phyloP scores from a whole-genome alignment of 352 stramenopile genomes.

The Phytopythium vexans region DNA sequence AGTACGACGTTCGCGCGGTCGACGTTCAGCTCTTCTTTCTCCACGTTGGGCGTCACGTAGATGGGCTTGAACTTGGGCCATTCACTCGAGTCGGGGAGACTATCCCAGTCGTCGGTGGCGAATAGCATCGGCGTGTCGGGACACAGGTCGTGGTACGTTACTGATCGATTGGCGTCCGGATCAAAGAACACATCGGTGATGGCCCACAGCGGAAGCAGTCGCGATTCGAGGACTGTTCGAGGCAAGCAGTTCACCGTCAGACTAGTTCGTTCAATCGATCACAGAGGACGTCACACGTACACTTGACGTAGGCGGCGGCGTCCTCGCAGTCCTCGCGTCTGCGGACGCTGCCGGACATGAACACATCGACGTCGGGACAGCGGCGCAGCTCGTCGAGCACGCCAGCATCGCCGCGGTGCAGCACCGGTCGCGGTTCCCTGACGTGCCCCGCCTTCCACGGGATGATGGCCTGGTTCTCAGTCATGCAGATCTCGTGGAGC shows the following conservation, averaged over 20 bases:
- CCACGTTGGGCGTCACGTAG: conserved; percentile 37
- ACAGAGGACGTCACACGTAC: conserved; percentile 16
- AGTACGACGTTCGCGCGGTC: conserved; percentile 30
- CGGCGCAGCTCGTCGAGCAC: conserved; percentile 40
- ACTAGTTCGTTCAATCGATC: no score
- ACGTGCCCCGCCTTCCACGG: conserved; percentile 12
- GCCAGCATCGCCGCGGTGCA: conserved; percentile 18
- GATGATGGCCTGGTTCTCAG: conserved; percentile 24
- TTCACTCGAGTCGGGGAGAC: conserved; percentile 3
- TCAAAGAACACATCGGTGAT: conserved; percentile 21
- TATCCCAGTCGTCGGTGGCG: conserved; percentile 46
- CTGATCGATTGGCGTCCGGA: conserved; percentile 4
- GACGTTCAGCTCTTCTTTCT: conserved; percentile 42
- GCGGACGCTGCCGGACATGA: conserved; percentile 39
- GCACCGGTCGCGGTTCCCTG: conserved; percentile 5
- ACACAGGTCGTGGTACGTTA: conserved; percentile 45
- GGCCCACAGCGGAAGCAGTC: conserved; percentile 34
- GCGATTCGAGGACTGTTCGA: conserved; percentile 22
- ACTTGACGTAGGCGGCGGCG: conserved; percentile 53
- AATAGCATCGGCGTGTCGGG: conserved; percentile 30
- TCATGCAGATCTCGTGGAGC: conserved; percentile 32
- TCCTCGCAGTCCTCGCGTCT: conserved; percentile 72
- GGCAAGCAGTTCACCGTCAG: no score
- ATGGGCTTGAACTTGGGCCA: conserved; percentile 28
- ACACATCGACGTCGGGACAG: conserved; percentile 62